Conservation (phyloP, 1,139 yeast species). For the Lodderomyces margitis region DNA sequence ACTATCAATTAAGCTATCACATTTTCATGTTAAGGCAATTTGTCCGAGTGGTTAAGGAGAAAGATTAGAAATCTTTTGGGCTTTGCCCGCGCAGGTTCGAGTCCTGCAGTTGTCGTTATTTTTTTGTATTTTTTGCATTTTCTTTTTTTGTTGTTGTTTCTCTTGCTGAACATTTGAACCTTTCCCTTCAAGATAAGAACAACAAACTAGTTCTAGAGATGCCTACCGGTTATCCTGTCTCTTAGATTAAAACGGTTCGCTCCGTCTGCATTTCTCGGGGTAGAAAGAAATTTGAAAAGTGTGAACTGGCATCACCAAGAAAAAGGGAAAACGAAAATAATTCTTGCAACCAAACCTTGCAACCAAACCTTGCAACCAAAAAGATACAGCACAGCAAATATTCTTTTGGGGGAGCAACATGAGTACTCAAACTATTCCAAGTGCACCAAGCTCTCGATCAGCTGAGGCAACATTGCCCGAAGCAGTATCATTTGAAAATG, state of each 20-base stretch:
- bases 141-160: neutral
- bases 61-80: constrained; percentile 59
- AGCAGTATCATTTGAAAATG: neutral
- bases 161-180: too few species aligned
- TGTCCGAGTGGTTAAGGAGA: constrained; percentile 61
- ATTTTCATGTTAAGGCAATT: constrained; percentile 33
- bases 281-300: too few species aligned
- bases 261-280: too few species aligned
- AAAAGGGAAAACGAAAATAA: neutral
- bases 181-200: too few species aligned
- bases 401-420: neutral
- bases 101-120: constrained; percentile 54
- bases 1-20: neutral
- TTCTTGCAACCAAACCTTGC: neutral
- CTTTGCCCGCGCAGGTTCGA: constrained; percentile 62
- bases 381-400: too few species aligned
- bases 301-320: too few species aligned
- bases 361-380: too few species aligned
- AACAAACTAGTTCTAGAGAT: too few species aligned
- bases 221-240: too few species aligned
- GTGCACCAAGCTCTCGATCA: neutral
- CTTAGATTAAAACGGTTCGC: too few species aligned
- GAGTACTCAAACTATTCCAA: neutral
- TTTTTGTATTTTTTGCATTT: constrained; percentile 17
- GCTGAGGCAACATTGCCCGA: neutral